These are phyloP conservation scores for Xylaria digitata DNA, from an alignment of 2,329 filamentous ascomycete species.

Conservation along the genomic window DNA sequence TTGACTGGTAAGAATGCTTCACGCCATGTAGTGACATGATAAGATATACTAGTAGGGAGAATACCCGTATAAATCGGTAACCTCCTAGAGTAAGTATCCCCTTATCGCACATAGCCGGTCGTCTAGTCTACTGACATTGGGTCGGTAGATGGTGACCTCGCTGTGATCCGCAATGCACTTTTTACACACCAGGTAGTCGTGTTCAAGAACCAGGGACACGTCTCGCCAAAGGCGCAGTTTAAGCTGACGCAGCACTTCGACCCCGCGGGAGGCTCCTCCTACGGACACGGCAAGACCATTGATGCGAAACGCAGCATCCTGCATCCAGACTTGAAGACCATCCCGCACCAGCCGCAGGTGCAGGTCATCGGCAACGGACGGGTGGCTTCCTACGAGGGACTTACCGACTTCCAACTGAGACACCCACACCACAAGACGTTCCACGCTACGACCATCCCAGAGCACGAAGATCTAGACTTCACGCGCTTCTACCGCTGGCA, in stretches of 20 bases:
- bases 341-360: conserved; percentile 82
- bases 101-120: conserved; percentile 3
- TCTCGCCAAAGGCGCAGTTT: conserved; percentile 77
- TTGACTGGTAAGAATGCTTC: conserved; percentile 64
- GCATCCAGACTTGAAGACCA: conserved; percentile 82
- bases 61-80: conserved; percentile 70
- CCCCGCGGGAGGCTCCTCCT: conserved; percentile 66
- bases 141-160: conserved; percentile 70
- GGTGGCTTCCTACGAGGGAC: conserved; percentile 75
- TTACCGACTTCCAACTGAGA: conserved; percentile 73
- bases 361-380: conserved; percentile 84
- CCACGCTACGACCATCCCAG: conserved; percentile 72
- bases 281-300: conserved; percentile 81
- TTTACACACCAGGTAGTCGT: conserved; percentile 77
- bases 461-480: conserved; percentile 60
- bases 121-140: conserved; percentile 35
- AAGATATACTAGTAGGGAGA: conserved; percentile 54
- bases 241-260: conserved; percentile 80
- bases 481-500: conserved; percentile 81
- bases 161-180: conserved; percentile 70
- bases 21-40: conserved; percentile 34
- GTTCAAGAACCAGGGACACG: conserved; percentile 73
- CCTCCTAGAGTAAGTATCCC: conserved; percentile 62
- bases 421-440: conserved; percentile 85
- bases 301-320: conserved; percentile 73